phyloP scores from a whole-genome alignment of 2,329 filamentous ascomycete species.

The Colletotrichum sp. region DNA sequence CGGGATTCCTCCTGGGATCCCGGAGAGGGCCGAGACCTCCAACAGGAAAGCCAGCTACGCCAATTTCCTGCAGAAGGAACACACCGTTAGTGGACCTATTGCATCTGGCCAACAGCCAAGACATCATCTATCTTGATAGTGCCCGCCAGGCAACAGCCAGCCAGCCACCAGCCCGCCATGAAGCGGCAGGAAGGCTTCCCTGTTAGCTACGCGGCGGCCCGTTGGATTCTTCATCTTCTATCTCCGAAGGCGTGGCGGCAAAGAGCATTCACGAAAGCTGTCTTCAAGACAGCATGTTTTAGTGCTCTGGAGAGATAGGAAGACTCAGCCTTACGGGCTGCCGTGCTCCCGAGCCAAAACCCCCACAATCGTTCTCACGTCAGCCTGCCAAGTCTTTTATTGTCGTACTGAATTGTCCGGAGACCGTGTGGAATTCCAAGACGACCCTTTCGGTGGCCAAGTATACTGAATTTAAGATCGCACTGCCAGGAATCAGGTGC shows the following conservation, averaged over 20 bases:
- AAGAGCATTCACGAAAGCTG: background rate
- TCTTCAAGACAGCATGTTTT: background rate
- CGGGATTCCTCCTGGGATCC: background rate
- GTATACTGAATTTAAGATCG: background rate
- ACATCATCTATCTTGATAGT: background rate
- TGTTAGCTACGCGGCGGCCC: background rate
- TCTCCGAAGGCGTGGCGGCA: background rate
- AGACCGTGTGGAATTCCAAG: background rate
- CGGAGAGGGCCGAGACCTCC: background rate
- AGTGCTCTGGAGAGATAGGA: background rate
- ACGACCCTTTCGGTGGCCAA: background rate
- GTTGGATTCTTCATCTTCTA: background rate
- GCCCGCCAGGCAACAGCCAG: background rate
- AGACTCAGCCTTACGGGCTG: background rate
- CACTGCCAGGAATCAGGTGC: background rate
- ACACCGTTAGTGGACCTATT: background rate
- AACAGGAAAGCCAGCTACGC: background rate
- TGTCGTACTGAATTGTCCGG: background rate
- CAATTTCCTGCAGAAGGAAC: background rate
- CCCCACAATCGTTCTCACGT: background rate
- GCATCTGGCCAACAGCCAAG: background rate
- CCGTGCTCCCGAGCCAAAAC: background rate
- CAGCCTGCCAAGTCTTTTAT: background rate
- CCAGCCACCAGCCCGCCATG: background rate
- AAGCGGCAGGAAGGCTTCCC: background rate